Percentiles rank a stretch among this genome's conserved stretches.
Evolutionary conservation across 2,329 filamentous ascomycete species (phyloP).

Genomic region (Diaporthe citrichinensis): DNA sequence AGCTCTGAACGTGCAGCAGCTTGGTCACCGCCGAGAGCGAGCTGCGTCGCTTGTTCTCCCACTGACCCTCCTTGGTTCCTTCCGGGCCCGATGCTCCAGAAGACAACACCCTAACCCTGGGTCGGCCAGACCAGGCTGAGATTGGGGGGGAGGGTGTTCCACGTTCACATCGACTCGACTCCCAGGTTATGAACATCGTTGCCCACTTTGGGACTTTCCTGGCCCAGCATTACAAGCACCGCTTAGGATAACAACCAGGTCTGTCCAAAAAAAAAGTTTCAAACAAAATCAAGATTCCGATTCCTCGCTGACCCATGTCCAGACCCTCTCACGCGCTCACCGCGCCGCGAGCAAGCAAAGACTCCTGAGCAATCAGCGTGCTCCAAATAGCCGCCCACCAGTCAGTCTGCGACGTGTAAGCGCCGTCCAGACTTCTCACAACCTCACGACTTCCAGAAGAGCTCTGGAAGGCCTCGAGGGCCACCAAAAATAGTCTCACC

Average conservation of each 20-base stretch:
- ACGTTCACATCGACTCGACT: background rate
- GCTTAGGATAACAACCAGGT: background rate
- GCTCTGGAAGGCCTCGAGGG: background rate
- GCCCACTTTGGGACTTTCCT: background rate
- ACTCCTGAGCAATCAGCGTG: slow-evolving; percentile 38
- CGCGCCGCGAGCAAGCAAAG: slow-evolving; percentile 1
- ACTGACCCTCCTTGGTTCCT: background rate
- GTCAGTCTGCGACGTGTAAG: slow-evolving; percentile 29
- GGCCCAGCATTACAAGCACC: background rate
- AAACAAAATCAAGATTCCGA: background rate
- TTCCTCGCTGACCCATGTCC: slow-evolving; percentile 28
- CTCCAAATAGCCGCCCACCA: slow-evolving; percentile 39
- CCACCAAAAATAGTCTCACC: slow-evolving; percentile 19
- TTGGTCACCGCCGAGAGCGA: background rate
- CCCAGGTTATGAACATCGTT: background rate
- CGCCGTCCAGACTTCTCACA: slow-evolving; percentile 30
- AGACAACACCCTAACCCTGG: background rate
- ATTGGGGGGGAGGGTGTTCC: background rate
- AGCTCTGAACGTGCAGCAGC: background rate
- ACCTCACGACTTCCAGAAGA: slow-evolving; percentile 30
- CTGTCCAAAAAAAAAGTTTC: background rate
- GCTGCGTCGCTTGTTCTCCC: background rate
- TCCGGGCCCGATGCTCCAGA: background rate
- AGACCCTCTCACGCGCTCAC: slow-evolving; percentile 9
- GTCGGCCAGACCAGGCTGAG: too few species aligned